These are phyloP conservation scores for Oryza nivara DNA, from an alignment of 176 grass and related monocot species.

Conservation along the genomic window DNA sequence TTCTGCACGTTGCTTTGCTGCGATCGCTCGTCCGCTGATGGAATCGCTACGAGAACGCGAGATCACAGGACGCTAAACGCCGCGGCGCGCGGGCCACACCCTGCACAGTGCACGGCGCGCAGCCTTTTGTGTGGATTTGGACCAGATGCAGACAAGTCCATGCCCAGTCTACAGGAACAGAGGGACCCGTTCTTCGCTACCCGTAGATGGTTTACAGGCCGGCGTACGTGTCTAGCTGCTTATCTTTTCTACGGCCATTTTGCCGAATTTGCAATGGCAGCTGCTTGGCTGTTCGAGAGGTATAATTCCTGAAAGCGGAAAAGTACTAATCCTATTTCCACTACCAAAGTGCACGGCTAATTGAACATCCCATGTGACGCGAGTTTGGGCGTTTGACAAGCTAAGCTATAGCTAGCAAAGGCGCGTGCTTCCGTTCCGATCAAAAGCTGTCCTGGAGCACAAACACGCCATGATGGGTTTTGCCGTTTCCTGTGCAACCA, in stretches of 20 bases:
- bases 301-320: slow-evolving; percentile 38
- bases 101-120: neutral
- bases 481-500: slow-evolving; percentile 5
- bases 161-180: slow-evolving; percentile 1
- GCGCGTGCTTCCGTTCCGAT: neutral
- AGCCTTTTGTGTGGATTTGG: neutral
- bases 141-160: neutral
- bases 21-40: neutral
- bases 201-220: slow-evolving; percentile 7
- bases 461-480: neutral
- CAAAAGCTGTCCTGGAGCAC: slow-evolving; percentile 20
- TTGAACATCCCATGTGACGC: slow-evolving; percentile 48
- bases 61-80: neutral
- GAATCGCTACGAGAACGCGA: neutral
- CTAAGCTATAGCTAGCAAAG: neutral
- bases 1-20: neutral
- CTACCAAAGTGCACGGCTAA: neutral
- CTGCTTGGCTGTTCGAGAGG: neutral
- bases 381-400: slow-evolving; percentile 1
- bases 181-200: neutral
- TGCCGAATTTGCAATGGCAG: neutral
- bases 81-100: neutral
- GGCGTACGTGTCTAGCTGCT: slow-evolving; percentile 7
- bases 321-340: neutral
- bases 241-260: neutral